Conservation (phyloP, 371 early-diverging fungal genomes). For the Haplosporangium sp. region DNA sequence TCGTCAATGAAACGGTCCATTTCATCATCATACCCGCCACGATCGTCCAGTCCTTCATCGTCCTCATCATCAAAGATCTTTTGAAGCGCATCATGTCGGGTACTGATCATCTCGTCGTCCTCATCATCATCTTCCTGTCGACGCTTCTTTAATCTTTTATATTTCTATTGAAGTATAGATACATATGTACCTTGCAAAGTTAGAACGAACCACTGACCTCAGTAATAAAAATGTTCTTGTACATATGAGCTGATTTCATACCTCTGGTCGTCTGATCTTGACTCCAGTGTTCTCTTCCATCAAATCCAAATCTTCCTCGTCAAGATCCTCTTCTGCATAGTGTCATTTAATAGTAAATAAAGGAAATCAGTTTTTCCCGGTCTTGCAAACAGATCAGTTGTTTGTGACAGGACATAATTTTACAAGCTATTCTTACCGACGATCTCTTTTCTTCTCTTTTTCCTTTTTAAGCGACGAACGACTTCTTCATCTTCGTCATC, state of each 20-base stretch:
- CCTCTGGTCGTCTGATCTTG: conserved; percentile 65
- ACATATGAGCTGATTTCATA: conserved; percentile 27
- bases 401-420: not conserved
- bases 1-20: conserved; percentile 61
- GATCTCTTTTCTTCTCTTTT: conserved; percentile 58
- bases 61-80: conserved; percentile 71
- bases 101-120: conserved; percentile 39
- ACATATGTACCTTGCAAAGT: not conserved
- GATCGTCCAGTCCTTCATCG: conserved; percentile 57
- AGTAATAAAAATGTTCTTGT: not conserved
- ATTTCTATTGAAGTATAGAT: conserved; percentile 51
- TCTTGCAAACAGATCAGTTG: conserved; percentile 14
- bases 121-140: conserved; percentile 59
- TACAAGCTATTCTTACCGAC: conserved; percentile 60
- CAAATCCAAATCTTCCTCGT: conserved; percentile 89
- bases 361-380: conserved; percentile 18
- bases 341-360: conserved; percentile 23
- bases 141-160: conserved; percentile 81
- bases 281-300: conserved; percentile 88
- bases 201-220: not conserved
- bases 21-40: conserved; percentile 58
- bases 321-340: conserved; percentile 76
- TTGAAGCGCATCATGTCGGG: conserved; percentile 55
- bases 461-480: conserved; percentile 47
- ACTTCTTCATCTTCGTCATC: conserved; percentile 51